These are phyloP conservation scores for Amanita fuliginea DNA, from an alignment of 768 basidiomycete species.

Conservation along the genomic window DNA sequence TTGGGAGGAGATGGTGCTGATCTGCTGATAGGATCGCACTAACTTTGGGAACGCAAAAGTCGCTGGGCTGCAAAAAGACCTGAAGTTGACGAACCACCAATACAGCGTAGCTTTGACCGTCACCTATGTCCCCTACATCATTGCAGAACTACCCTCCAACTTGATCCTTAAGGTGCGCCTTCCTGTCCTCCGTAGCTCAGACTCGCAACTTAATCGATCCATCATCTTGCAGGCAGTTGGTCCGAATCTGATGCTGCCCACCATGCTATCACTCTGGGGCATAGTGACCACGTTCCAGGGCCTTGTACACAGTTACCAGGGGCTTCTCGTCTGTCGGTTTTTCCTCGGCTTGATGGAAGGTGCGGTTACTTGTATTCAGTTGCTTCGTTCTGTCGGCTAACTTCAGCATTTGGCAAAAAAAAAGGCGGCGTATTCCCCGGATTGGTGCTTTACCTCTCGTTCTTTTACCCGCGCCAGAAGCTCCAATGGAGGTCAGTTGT, in stretches of 20 bases:
- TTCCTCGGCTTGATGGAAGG: slow-evolving; percentile 43
- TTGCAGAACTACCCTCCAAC: slow-evolving; percentile 52
- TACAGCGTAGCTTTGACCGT: slow-evolving; percentile 41
- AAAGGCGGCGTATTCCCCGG: slow-evolving; percentile 49
- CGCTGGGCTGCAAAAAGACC: slow-evolving; percentile 44
- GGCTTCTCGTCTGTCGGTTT: slow-evolving; percentile 37
- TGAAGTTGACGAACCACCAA: slow-evolving; percentile 36
- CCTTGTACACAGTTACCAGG: slow-evolving; percentile 32
- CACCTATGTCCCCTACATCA: slow-evolving; percentile 43
- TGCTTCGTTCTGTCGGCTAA: not conserved
- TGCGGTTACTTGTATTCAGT: slow-evolving; percentile 8
- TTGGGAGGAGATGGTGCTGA: not conserved
- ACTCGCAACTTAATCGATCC: too few relatives aligned
- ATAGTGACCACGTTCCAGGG: slow-evolving; percentile 55
- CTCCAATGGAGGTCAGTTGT: slow-evolving; percentile 34
- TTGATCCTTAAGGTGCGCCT: slow-evolving; percentile 36
- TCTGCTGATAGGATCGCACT: slow-evolving; percentile 29
- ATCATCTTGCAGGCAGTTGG: slow-evolving; percentile 42
- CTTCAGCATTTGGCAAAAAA: not conserved
- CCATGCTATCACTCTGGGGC: slow-evolving; percentile 61
- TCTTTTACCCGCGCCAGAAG: slow-evolving; percentile 40
- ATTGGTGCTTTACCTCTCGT: slow-evolving; percentile 44
- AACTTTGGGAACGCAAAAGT: slow-evolving; percentile 53
- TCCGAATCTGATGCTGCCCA: slow-evolving; percentile 45
- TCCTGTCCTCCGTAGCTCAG: too few relatives aligned